phyloP scores from a whole-genome alignment of 2,329 filamentous ascomycete genomes.

The Penicillium sp. region DNA sequence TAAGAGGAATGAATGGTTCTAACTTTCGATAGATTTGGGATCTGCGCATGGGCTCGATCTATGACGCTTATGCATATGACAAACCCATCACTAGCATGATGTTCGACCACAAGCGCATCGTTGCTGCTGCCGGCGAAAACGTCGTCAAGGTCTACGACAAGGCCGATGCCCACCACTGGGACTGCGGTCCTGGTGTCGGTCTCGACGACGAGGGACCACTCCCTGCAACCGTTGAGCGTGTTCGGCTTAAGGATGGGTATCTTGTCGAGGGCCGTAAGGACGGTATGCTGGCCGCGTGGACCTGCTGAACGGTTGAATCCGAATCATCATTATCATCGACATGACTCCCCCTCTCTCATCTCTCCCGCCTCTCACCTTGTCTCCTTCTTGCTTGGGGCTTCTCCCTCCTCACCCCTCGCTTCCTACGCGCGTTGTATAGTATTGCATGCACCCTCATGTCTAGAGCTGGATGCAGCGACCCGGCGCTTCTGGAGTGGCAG shows the following conservation, averaged over 20 bases:
- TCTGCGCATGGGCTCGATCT: conserved; percentile 91
- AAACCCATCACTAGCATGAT: conserved; percentile 92
- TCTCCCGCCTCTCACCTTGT: not conserved
- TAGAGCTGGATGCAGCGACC: conserved; percentile 20
- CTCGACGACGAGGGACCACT: conserved; percentile 67
- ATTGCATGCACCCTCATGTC: conserved; percentile 26
- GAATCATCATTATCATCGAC: not conserved
- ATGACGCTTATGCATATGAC: conserved; percentile 95
- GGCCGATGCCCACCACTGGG: conserved; percentile 93
- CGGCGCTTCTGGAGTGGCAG: conserved; percentile 16
- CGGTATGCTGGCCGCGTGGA: conserved; percentile 90
- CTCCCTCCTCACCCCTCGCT: conserved; percentile 9
- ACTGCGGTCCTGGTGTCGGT: conserved; percentile 82
- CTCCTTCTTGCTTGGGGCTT: conserved; percentile 11
- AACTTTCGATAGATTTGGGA: conserved; percentile 82
- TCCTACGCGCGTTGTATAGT: conserved; percentile 28
- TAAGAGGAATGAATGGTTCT: conserved; percentile 3
- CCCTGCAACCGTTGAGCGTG: conserved; percentile 76
- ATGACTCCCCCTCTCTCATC: conserved; percentile 1
- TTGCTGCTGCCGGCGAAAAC: conserved; percentile 85
- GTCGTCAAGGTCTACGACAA: conserved; percentile 99
- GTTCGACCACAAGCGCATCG: conserved; percentile 90
- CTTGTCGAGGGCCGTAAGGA: conserved; percentile 87
- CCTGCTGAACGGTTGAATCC: conserved; percentile 56
- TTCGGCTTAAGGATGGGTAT: conserved; percentile 92